Evolutionary conservation across 2,329 filamentous ascomycete species (phyloP).

Genomic region (Grosmannia serpens): DNA sequence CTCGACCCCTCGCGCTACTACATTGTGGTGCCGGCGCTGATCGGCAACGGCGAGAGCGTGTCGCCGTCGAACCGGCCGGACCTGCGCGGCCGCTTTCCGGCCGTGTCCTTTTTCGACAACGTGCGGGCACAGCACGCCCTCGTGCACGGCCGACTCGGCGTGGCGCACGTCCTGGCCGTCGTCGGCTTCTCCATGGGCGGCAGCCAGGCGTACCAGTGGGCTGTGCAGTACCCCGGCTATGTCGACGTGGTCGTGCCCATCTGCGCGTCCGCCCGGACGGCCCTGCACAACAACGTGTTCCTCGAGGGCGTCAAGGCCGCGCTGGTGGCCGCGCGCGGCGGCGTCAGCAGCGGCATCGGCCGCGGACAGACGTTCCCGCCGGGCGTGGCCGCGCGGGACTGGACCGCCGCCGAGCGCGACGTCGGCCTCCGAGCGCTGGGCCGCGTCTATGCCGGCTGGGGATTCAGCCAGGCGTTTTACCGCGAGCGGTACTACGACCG

Average conservation of each 20-base stretch:
- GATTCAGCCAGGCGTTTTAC: slow-evolving; percentile 70
- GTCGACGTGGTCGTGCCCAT: slow-evolving; percentile 34
- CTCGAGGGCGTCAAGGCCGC: slow-evolving; percentile 40
- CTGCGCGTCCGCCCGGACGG: slow-evolving; percentile 37
- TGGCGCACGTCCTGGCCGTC: slow-evolving; percentile 32
- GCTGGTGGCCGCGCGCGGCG: slow-evolving; percentile 28
- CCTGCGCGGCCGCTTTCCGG: slow-evolving; percentile 27
- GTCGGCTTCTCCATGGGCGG: slow-evolving; percentile 46
- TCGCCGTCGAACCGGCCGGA: slow-evolving; percentile 33
- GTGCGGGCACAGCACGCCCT: slow-evolving; percentile 35
- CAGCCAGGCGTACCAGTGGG: slow-evolving; percentile 40
- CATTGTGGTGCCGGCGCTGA: slow-evolving; percentile 37
- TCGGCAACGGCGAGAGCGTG: slow-evolving; percentile 41
- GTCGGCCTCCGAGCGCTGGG: slow-evolving; percentile 54
- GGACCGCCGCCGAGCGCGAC: slow-evolving; percentile 12
- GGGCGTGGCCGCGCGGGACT: slow-evolving; percentile 13
- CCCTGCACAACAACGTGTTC: slow-evolving; percentile 40
- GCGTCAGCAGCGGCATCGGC: slow-evolving; percentile 31
- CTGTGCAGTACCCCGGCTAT: slow-evolving; percentile 35
- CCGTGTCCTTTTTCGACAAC: slow-evolving; percentile 37
- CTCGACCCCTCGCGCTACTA: slow-evolving; percentile 24
- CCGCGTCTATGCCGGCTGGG: slow-evolving; percentile 69
- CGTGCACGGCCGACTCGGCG: slow-evolving; percentile 25
- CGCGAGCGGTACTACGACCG: slow-evolving; percentile 54
- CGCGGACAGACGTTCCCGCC: slow-evolving; percentile 15